Conservation (phyloP, 176 grass and related monocot species). For the Rhynchospora tenuis region DNA sequence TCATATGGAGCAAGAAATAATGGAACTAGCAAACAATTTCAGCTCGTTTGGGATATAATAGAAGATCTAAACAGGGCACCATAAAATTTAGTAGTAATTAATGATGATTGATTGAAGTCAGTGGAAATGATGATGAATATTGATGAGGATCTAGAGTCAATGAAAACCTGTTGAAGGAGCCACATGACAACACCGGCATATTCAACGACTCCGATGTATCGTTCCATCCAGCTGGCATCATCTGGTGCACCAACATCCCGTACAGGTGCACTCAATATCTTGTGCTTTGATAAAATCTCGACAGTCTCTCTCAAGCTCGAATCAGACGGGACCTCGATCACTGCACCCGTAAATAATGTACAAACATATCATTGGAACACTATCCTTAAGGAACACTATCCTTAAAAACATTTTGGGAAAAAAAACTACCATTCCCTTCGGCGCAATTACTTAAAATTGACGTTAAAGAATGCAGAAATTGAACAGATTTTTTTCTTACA, state of each 20-base stretch:
- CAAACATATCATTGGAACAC: not conserved
- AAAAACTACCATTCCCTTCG: not conserved
- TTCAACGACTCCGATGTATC: constrained; percentile 89
- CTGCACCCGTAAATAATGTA: constrained; percentile 34
- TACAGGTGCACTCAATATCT: constrained; percentile 86
- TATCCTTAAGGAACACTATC: not conserved
- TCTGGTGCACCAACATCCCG: constrained; percentile 71
- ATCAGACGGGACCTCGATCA: constrained; percentile 79
- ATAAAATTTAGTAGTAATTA: not conserved
- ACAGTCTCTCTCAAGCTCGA: constrained; percentile 70
- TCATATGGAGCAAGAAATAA: not conserved
- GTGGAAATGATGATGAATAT: not conserved
- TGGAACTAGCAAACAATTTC: not conserved
- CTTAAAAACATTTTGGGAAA: not conserved
- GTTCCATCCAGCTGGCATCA: constrained; percentile 95
- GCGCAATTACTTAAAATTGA: no score
- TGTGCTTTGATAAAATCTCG: constrained; percentile 81
- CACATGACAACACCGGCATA: constrained; percentile 84
- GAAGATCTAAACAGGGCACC: not conserved
- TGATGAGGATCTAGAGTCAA: constrained; percentile 8
- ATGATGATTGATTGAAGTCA: not conserved
- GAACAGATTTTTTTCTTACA: not conserved
- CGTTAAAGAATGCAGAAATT: not conserved
- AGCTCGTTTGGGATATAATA: not conserved
- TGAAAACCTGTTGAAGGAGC: constrained; percentile 83